Base-by-base conservation (phyloP, 495 filamentous ascomycete genomes). In the Penicillium bialowiezense region DNA sequence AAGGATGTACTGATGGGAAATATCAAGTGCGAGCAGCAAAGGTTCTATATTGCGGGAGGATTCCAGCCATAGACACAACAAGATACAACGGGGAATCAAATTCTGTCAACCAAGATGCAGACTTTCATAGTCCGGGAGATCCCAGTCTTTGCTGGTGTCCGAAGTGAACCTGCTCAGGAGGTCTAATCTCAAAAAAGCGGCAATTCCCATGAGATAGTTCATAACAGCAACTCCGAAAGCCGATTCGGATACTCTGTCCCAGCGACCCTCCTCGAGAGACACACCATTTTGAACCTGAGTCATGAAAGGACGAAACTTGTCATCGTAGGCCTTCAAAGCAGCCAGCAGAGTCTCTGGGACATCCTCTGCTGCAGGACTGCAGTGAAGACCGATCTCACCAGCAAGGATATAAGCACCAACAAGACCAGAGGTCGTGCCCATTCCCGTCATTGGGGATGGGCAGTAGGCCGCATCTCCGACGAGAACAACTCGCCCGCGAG, bases 381-480 rank as follows among this genome's bases (percentile, higher is more conserved):
- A 67, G 12, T 71, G 51, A 39, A 24, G 65, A 17, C 51, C 60
- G 26, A 83, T 68, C 54, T 81, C 78, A 10, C 77, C 78, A 1
- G 79, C 79, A 0, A 81, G 66, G 2, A 79, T 40, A 46, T 80
- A 82, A 0, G 76, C 73, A 8, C 79, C 77, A 8, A 73, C 65
- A 0, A 82, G 53, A 7, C 63, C 56, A n/a, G 54, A 52, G 0
- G 71, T 69, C 0, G 76, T 80, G 0, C 78, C 79, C 64, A 78
- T 70, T 2, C 79, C 77, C 15, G 72, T 77, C 17, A 64, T 65
- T 0, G 70, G 58, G 5, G 67, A 65, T 0, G 77, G 73, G 48
- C 75, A 77, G 44, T 80, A 76, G 3, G 62, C 81, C 1, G 81
- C 73, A 55, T 85, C 81, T 4, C 81, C 82, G 7, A 84, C n/a